Percentiles rank a stretch among this genome's conserved stretches.
phyloP scores from a whole-genome alignment of 495 filamentous ascomycete species.

The Podospora pseudopauciseta region DNA sequence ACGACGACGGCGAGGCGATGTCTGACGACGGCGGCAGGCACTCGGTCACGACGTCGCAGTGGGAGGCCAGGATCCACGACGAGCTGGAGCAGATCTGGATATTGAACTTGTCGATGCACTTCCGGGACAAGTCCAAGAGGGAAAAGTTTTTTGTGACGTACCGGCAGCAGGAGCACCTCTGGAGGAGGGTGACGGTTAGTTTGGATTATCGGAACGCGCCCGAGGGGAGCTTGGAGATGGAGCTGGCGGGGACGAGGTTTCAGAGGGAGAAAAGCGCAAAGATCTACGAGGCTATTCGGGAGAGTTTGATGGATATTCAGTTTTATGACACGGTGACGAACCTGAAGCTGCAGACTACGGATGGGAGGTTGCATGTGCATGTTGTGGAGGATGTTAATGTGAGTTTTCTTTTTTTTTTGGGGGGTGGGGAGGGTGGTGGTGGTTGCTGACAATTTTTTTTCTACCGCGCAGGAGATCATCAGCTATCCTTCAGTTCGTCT shows the following conservation, averaged over 20 bases:
- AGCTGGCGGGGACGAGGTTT: slow-evolving; percentile 70
- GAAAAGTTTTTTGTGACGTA: slow-evolving; percentile 99
- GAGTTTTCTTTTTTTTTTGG: slow-evolving; percentile 20
- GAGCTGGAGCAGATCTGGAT: slow-evolving; percentile 93
- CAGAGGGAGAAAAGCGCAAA: slow-evolving; percentile 93
- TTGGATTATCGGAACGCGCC: slow-evolving; percentile 85
- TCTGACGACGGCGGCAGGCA: slow-evolving; percentile 28
- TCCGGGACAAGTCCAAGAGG: slow-evolving; percentile 86
- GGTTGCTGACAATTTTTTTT: neutral
- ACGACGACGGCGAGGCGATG: slow-evolving; percentile 21
- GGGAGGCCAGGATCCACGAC: slow-evolving; percentile 62
- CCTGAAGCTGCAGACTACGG: slow-evolving; percentile 85
- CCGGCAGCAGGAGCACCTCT: slow-evolving; percentile 67
- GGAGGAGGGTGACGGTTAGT: slow-evolving; percentile 88
- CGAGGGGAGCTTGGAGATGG: slow-evolving; percentile 72
- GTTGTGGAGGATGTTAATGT: slow-evolving; percentile 94
- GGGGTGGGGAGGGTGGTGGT: neutral
- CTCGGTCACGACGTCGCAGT: slow-evolving; percentile 49
- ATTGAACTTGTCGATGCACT: slow-evolving; percentile 97
- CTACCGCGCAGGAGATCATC: slow-evolving; percentile 65
- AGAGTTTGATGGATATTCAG: slow-evolving; percentile 84
- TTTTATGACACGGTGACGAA: slow-evolving; percentile 97
- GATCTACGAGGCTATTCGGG: slow-evolving; percentile 93
- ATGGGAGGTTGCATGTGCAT: slow-evolving; percentile 89
- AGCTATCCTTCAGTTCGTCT: slow-evolving; percentile 73